Conservation (phyloP, 192 early-diverging fungal genomes). For the Allomyces arbusculus region DNA sequence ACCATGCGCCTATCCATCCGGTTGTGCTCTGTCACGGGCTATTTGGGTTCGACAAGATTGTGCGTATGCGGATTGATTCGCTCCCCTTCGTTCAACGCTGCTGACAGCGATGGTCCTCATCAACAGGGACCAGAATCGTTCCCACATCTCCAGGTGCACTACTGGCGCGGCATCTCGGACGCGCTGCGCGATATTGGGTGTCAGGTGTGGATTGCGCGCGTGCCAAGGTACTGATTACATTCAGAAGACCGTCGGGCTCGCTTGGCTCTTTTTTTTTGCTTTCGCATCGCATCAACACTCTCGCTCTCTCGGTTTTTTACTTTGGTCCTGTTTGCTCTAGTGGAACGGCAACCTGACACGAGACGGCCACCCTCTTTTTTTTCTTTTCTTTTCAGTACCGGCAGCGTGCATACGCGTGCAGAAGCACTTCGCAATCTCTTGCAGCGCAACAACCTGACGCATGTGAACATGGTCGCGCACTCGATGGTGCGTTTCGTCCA, state of each 20-base stretch:
- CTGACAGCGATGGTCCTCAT: not conserved
- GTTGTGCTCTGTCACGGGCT: constrained; percentile 80
- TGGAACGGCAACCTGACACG: no score
- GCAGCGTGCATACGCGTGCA: constrained; percentile 54
- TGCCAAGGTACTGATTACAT: constrained; percentile 15
- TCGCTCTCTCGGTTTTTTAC: no score
- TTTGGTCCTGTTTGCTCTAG: no score
- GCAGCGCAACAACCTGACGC: constrained; percentile 19
- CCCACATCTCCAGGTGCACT: constrained; percentile 66
- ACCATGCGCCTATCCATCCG: constrained; percentile 51
- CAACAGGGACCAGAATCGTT: constrained; percentile 41
- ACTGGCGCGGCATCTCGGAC: constrained; percentile 63
- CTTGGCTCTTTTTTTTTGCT: no score
- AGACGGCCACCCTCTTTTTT: no score
- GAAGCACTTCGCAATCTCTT: constrained; percentile 49
- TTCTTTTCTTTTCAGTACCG: constrained; percentile 17
- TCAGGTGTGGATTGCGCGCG: constrained; percentile 57
- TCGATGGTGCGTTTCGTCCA: constrained; percentile 46
- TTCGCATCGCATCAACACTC: no score
- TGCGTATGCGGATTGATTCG: no score
- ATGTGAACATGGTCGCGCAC: constrained; percentile 76
- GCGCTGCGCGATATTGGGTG: constrained; percentile 57
- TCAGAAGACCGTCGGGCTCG: no score
- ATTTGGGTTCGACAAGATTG: constrained; percentile 70
- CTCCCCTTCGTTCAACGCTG: constrained; percentile 3